Base-by-base conservation (phyloP, 225 moss, liverwort and hornwort species). In the Physcomitrellopsis africana region DNA sequence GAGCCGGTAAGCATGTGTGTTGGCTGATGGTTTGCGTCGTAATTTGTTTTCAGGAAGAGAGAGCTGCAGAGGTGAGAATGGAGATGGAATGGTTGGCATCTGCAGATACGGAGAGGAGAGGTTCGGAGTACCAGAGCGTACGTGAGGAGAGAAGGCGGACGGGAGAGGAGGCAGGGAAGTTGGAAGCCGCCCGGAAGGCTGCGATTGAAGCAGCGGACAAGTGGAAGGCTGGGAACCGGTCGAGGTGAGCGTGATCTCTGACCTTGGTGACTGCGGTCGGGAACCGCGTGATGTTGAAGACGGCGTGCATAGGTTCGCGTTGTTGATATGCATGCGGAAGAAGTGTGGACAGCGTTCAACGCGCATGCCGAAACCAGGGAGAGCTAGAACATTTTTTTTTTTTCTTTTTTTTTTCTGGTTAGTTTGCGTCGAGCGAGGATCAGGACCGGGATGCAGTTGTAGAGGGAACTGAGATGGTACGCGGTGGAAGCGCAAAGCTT, bases 191-290 rank as follows among this genome's bases (percentile, higher is more conserved):
- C 59, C 84, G 91, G 73, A 86, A 76, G 24, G 83, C 87, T 64
- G 84, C 89, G 27, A 86, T 85, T 72, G 89, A 91, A 52, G 76
- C 83, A 63, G 77, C 89, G 66, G 89, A 89, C 72, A 70, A 72
- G 73, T 86, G 87, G 63, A 89, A 86, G 73, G 46, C 60, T 5
- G 44, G 82, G 9, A 89, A 82, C 60, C 77, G 73, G 29, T 76
- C 77, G 72, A 86, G 87, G 92, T 86, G 70, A 61, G 57, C n/a
- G 15, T 37, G 22, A 10, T 11, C 29, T 20, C 20, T 20, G 37
- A 17, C 4, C 2, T 29, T 29, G 29, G 2, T 4, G 29, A 29
- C 29, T 29, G 29, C 29, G 29, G 29, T 29, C 4, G 29, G 29
- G 29, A 29, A 29, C 29, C 29, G 29, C 4, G 29, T 29, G 29